phyloP scores from a whole-genome alignment of 2,329 filamentous ascomycete species.

The Gliomastix tumulicola region DNA sequence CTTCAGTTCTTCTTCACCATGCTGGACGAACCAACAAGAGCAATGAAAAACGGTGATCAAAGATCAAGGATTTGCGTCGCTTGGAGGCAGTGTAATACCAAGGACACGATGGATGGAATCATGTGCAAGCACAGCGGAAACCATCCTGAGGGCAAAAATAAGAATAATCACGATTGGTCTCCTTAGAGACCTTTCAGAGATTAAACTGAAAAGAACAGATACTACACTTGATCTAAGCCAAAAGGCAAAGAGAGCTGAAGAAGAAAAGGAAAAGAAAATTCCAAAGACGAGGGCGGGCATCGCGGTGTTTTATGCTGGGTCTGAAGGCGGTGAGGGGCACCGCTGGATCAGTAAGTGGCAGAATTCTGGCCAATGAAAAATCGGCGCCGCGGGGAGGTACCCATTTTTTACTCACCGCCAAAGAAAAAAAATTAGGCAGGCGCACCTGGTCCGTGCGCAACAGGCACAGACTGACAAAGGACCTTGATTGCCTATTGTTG shows the following conservation, averaged over 20 bases:
- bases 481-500: no score
- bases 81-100: slow-evolving; percentile 38
- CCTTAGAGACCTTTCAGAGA: slow-evolving; percentile 78
- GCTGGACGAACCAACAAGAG: slow-evolving; percentile 24
- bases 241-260: slow-evolving; percentile 42
- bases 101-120: slow-evolving; percentile 32
- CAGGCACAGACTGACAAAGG: no score
- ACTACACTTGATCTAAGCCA: slow-evolving; percentile 92
- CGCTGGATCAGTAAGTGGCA: slow-evolving; percentile 11
- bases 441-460: no score
- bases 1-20: slow-evolving; percentile 34
- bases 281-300: slow-evolving; percentile 8
- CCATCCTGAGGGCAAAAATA: slow-evolving; percentile 42
- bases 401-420: no score
- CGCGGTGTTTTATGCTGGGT: slow-evolving; percentile 11
- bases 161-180: slow-evolving; percentile 72
- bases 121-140: slow-evolving; percentile 34
- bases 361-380: slow-evolving; percentile 9
- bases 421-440: no score
- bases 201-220: slow-evolving; percentile 98
- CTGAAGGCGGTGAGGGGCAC: slow-evolving; percentile 16
- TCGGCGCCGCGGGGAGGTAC: neutral
- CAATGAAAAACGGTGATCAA: slow-evolving; percentile 37
- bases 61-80: slow-evolving; percentile 28
- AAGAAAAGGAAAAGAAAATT: slow-evolving; percentile 20